These are phyloP conservation scores for Lepiota subincarnata DNA, from an alignment of 768 basidiomycete species.

Conservation along the genomic window DNA sequence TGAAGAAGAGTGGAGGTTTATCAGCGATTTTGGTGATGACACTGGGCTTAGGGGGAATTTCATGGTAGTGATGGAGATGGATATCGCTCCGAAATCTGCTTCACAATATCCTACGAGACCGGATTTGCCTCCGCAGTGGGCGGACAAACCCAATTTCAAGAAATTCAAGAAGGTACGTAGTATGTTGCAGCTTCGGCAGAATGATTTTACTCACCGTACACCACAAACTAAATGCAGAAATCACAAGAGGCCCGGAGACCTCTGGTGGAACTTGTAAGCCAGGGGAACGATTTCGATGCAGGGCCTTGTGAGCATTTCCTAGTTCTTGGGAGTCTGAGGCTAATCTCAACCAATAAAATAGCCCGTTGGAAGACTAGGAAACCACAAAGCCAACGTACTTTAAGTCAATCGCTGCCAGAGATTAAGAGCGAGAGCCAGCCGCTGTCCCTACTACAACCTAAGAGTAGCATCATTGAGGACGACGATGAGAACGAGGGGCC, in stretches of 20 bases:
- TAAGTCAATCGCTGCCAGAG: background rate
- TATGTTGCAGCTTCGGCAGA: background rate
- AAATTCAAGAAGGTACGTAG: slow-evolving; percentile 68
- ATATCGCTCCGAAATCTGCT: slow-evolving; percentile 37
- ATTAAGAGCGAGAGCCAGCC: slow-evolving; percentile 4
- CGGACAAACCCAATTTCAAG: slow-evolving; percentile 64
- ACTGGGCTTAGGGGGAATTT: slow-evolving; percentile 66
- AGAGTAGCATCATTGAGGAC: slow-evolving; percentile 14
- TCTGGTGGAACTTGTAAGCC: slow-evolving; percentile 49
- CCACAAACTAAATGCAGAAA: slow-evolving; percentile 22
- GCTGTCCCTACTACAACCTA: slow-evolving; percentile 3
- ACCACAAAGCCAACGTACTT: background rate
- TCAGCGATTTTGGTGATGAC: slow-evolving; percentile 67
- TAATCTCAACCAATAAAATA: background rate
- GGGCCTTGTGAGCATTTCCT: slow-evolving; percentile 38
- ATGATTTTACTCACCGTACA: background rate
- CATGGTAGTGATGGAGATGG: slow-evolving; percentile 72
- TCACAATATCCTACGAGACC: background rate
- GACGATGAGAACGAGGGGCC: slow-evolving; percentile 22
- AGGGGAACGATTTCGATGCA: slow-evolving; percentile 52
- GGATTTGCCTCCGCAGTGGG: slow-evolving; percentile 32
- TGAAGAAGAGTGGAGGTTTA: slow-evolving; percentile 51
- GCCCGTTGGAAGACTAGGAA: slow-evolving; percentile 4
- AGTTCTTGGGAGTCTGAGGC: background rate
- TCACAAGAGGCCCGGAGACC: slow-evolving; percentile 19